Evolutionary conservation across 352 stramenopile genomes (phyloP).

Genomic region (Pythium rhizo-oryzae): DNA sequence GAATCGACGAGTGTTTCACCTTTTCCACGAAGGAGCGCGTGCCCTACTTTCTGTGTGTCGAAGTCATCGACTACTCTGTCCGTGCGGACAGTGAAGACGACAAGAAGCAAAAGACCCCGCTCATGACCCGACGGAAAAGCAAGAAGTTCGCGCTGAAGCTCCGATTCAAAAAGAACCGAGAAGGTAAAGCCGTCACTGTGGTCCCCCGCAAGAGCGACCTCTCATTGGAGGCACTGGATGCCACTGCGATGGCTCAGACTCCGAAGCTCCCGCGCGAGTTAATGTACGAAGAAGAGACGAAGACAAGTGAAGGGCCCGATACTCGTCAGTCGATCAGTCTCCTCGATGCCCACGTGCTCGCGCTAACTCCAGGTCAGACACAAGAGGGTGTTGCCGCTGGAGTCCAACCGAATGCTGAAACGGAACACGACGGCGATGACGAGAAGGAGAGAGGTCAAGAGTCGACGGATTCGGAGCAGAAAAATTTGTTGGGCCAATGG

Average conservation of each 20-base stretch:
- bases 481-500: constrained; percentile 76
- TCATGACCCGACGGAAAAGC: constrained; percentile 6
- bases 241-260: not conserved
- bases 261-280: constrained; percentile 17
- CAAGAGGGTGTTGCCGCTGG: not conserved
- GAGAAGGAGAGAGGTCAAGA: constrained; percentile 25
- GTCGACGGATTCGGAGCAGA: constrained; percentile 39
- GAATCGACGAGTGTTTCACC: constrained; percentile 77
- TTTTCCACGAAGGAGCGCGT: constrained; percentile 88
- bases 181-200: not conserved
- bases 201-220: not conserved
- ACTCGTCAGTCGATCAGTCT: constrained; percentile 6
- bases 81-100: constrained; percentile 5
- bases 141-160: constrained; percentile 28
- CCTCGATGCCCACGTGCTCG: constrained; percentile 14
- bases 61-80: constrained; percentile 76
- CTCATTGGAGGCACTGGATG: constrained; percentile 5
- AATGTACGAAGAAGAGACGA: constrained; percentile 38
- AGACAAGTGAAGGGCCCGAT: constrained; percentile 8
- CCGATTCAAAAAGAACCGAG: constrained; percentile 28
- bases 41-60: constrained; percentile 80
- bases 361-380: constrained; percentile 17
- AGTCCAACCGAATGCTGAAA: constrained; percentile 29
- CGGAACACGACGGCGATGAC: constrained; percentile 26
- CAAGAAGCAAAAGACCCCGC: constrained; percentile 9